Evolutionary conservation across 768 basidiomycete genomes (phyloP).

Genomic region (Termitomyces sp.): DNA sequence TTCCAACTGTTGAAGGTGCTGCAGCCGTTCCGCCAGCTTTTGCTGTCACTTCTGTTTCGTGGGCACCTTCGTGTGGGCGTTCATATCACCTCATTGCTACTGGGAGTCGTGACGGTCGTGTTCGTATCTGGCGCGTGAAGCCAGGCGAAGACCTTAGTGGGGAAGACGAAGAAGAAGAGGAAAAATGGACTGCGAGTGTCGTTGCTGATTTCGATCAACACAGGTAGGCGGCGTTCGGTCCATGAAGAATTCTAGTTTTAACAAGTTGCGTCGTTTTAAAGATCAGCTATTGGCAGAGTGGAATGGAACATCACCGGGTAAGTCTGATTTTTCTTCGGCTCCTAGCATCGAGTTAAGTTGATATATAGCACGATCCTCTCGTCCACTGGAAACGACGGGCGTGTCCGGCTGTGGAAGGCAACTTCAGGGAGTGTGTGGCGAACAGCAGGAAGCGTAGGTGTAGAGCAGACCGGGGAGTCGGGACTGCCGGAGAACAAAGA

Average conservation of each 20-base stretch:
- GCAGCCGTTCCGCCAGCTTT: conserved; percentile 36
- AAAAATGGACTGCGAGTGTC: conserved; percentile 67
- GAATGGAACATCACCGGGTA: conserved; percentile 95
- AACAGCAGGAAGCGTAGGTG: conserved; percentile 75
- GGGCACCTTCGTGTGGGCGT: conserved; percentile 93
- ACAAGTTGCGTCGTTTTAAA: conserved; percentile 20
- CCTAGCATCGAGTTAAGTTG: not conserved
- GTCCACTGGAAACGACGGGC: conserved; percentile 79
- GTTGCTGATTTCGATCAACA: conserved; percentile 90
- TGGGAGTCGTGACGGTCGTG: conserved; percentile 82
- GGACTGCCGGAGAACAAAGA: conserved; percentile 31
- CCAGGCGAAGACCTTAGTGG: conserved; percentile 47
- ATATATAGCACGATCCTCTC: conserved; percentile 69
- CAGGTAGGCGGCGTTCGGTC: conserved; percentile 41
- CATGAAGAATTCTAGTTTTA: not conserved
- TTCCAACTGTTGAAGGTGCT: conserved; percentile 24
- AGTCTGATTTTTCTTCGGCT: conserved; percentile 12
- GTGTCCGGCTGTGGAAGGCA: conserved; percentile 83
- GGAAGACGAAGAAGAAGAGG: conserved; percentile 40
- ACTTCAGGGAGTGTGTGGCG: conserved; percentile 83
- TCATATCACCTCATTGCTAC: conserved; percentile 94
- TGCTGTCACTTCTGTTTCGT: conserved; percentile 80
- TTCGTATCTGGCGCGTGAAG: conserved; percentile 85
- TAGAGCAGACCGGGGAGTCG: conserved; percentile 60
- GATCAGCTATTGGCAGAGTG: conserved; percentile 76